Base-by-base conservation (phyloP, 768 basidiomycete genomes). In the Cystobasidium tubakii region DNA sequence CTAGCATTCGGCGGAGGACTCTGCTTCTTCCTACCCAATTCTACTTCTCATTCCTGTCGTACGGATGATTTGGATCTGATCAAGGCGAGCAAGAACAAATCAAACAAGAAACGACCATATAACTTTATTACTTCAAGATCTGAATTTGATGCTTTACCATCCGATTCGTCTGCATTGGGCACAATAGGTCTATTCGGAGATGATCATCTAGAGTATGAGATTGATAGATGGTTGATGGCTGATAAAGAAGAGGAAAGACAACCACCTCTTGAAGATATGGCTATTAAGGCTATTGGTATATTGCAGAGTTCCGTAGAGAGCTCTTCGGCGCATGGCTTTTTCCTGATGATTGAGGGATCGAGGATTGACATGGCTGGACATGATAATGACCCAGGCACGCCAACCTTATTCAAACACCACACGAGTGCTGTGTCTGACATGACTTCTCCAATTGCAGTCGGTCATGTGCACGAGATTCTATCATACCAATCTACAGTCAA, bases 201-300 rank as follows among this genome's bases (percentile, higher is more conserved):
- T 62, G 63, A 80, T 65, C 78, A 80, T 63, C 70, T 80, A 74
- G 73, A 76, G 27, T 80, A 77, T 60, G 79, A 80, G 62, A 34
- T 80, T 25, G 80, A 80, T 72, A 75, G 80, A 17, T 66, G 75
- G 63, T 39, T 39, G 6, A 76, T n/a, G 9, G 44, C 60, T 12
- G 65, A 36, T 7, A 43, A 23, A 17, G 57, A 43, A 13, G 66
- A 73, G 10, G 74, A 75, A 43, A 72, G 73, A 15, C 72, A 80
- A 67, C 79, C 78, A 1, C 69, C 76, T 2, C 64, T 80, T 42
- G 72, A 71, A 29, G 78, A 80, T 57, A 80, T 80, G 77, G 62
- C 79, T 0, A 44, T 34, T 10, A 78, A 77, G 3, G 79, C 80
- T 0, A 62, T 80, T 3, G 29, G 63, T 1, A 72, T 76, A 27